These are phyloP conservation scores for Syzygium aromaticum DNA, from an alignment of 345 rosid species.

Conservation along the genomic window DNA sequence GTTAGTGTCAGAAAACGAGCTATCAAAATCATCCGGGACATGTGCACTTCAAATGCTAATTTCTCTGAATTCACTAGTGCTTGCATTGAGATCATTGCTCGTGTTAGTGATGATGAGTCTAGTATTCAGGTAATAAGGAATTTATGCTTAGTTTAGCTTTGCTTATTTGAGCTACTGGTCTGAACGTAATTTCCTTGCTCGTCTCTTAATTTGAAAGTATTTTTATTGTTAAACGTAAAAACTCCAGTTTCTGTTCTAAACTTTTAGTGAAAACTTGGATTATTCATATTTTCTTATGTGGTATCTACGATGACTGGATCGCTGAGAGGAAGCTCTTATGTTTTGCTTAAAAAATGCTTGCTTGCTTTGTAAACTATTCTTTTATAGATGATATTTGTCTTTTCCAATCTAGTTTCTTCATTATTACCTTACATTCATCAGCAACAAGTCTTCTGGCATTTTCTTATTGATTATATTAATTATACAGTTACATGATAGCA, in stretches of 20 bases:
- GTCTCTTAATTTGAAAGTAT: neutral
- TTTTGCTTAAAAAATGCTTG: neutral
- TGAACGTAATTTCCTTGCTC: neutral
- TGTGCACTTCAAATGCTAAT: slow-evolving; percentile 84
- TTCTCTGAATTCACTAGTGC: slow-evolving; percentile 88
- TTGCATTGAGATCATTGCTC: slow-evolving; percentile 85
- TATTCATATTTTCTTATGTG: neutral
- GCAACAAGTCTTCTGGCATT: neutral
- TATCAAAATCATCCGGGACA: slow-evolving; percentile 87
- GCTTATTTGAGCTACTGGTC: neutral
- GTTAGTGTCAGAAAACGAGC: slow-evolving; percentile 98
- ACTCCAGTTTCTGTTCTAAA: neutral
- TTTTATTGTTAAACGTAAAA: neutral
- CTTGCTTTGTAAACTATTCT: neutral
- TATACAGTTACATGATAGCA: neutral
- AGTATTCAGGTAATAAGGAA: slow-evolving; percentile 74
- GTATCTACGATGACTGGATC: neutral
- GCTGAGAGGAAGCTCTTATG: neutral
- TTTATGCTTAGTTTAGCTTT: neutral
- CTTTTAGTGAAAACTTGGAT: neutral
- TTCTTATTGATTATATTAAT: neutral
- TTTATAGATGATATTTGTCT: neutral
- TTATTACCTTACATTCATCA: neutral
- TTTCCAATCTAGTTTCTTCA: neutral
- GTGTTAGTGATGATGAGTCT: slow-evolving; percentile 93